Percentiles rank a stretch among this genome's conserved stretches.
phyloP scores from a whole-genome alignment of 2,329 filamentous ascomycete species.

The Delphinella strobiligena region DNA sequence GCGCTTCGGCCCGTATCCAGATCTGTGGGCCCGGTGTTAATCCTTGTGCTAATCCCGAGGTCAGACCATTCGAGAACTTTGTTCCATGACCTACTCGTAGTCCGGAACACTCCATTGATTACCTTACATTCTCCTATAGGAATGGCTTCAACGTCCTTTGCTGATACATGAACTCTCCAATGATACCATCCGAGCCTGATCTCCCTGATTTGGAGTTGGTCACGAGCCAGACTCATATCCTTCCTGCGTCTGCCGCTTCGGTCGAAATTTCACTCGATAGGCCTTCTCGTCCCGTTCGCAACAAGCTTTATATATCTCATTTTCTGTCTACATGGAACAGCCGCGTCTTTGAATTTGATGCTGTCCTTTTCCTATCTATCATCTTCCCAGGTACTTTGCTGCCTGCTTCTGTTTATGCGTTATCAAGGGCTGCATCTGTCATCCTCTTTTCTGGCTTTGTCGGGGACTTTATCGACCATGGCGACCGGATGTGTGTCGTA shows the following conservation, averaged over 20 bases:
- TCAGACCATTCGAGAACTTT: too few relatives aligned
- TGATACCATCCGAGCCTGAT: too few relatives aligned
- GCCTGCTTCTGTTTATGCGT: constrained; percentile 57
- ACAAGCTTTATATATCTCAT: constrained; percentile 32
- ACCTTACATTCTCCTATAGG: too few relatives aligned
- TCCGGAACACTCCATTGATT: too few relatives aligned
- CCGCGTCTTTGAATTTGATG: constrained; percentile 36
- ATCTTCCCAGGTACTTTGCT: constrained; percentile 45
- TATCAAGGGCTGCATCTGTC: constrained; percentile 46
- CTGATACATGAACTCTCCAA: too few relatives aligned
- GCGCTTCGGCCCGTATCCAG: too few relatives aligned
- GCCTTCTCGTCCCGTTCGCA: constrained; percentile 3
- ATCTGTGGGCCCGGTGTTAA: too few relatives aligned
- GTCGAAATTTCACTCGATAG: neutral
- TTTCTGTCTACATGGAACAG: constrained; percentile 39
- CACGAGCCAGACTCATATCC: too few relatives aligned
- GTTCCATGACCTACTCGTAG: too few relatives aligned
- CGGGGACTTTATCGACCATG: constrained; percentile 47
- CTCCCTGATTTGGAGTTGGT: too few relatives aligned
- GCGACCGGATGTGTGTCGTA: constrained; percentile 27
- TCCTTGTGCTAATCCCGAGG: too few relatives aligned
- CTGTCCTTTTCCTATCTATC: constrained; percentile 35
- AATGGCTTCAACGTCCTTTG: too few relatives aligned
- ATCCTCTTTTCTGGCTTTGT: constrained; percentile 47
- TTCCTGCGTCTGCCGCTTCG: neutral